Base-by-base conservation (phyloP, 805 yeast genomes). In the Torulaspora quercuum region DNA sequence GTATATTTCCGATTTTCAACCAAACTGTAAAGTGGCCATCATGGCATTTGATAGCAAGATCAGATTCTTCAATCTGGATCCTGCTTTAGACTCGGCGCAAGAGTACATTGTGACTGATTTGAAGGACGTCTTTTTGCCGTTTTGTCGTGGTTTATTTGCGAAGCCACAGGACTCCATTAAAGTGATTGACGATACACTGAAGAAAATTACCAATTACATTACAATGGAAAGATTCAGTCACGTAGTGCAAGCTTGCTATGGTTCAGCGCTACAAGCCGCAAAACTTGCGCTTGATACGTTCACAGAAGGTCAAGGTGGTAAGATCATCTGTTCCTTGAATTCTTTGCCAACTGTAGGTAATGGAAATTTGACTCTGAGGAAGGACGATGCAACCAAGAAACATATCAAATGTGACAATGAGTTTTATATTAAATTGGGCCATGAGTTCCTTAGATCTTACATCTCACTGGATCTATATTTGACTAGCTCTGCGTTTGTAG, bases 281-380 rank as follows among this genome's bases (percentile, higher is more conserved):
- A 64, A 70, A 48, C 54, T 74, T 35, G 79, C 87, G 5, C 65
- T 88, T 17, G 70, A 70, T 28, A 61, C 65, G 14, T 71, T 70
- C 21, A 57, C 67, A 5, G 50, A 50, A 3, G 56, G 63, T 2
- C 95, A 92, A 6, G 92, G 92, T 44, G 98, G 97, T 42, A 84
- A 89, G 49, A 78, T 90, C 21, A 73, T 82, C 14, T 72, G 84
- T 0, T 59, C 83, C 3, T 62, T 89, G 26, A 71, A 85, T 2
- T 64, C 79, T 2, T 59, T 87, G 25, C 96, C 98, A 5, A 72
- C 85, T 1, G 72, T 78, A 72, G 95, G 95, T 0, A 81, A 87
- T 0, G 96, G 96, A 3, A 67, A 72, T 7, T 68, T 82, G 36
- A 63, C 67, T n/a, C 57, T 70, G 19, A 55, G 53, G 26, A 59